Percentiles rank a stretch among this genome's conserved stretches.
These are phyloP conservation scores for Salix purpurea DNA, from an alignment of 345 rosid genomes.

Conservation along the genomic window DNA sequence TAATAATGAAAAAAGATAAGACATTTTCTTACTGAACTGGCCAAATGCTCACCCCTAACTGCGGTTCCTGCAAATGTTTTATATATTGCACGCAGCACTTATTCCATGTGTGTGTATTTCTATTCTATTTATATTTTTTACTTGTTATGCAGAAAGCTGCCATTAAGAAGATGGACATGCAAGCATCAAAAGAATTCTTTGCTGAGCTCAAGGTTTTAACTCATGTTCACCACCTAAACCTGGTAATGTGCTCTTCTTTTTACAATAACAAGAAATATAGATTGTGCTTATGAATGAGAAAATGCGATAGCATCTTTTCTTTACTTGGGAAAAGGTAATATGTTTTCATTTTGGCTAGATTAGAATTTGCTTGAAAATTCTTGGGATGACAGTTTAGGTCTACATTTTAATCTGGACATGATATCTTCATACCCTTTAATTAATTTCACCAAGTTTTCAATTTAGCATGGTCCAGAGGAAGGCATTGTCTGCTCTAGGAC, in stretches of 20 bases:
- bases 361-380: background rate
- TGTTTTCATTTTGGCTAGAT: background rate
- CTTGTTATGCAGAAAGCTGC: constrained; percentile 75
- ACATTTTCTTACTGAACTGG: background rate
- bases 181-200: constrained; percentile 83
- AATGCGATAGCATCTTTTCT: background rate
- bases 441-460: background rate
- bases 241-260: constrained; percentile 43
- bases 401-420: background rate
- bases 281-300: background rate
- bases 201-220: constrained; percentile 94
- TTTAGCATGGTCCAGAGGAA: background rate
- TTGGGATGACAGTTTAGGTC: background rate
- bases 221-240: constrained; percentile 86
- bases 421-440: background rate
- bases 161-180: constrained; percentile 98
- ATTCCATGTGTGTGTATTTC: background rate
- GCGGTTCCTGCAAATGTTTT: background rate
- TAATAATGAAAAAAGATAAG: background rate
- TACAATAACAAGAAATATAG: background rate
- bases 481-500: background rate
- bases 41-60: background rate
- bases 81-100: background rate
- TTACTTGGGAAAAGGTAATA: background rate
- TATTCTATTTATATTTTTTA: background rate